Evolutionary conservation across 2,329 filamentous ascomycete species (phyloP), one percentile per base, ranked within the genome.

Genomic region (Gnomoniopsis sp.): DNA sequence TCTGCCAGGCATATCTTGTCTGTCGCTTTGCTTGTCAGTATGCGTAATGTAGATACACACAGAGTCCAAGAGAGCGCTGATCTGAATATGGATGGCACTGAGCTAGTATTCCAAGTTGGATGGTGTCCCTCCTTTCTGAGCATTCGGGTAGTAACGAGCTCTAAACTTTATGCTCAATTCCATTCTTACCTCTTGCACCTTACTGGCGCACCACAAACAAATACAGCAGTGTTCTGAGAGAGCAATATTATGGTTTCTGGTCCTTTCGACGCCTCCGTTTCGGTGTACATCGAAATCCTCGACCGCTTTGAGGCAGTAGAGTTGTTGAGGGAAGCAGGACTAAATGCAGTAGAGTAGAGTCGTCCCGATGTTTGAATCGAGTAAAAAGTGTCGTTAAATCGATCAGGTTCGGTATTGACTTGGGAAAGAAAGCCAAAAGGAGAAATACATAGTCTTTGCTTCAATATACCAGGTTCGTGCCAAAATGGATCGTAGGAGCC

Each of bases 1-100:
- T 57, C 19, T 57, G 54, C 43, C 46, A 57, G 19, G 54, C 54
- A 38, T 52, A 51, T 12, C 54, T 33, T 57, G 51, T 57, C 49
- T 57, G 54, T 10, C 54, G 51, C 7, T 11, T 34, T 2, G 3
- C 11, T 12, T 23, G 48, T 57, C 22, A 57, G 6, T 17, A 46
- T 6, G 12, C 6, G 17, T 2, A 19, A 22, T n/a, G n/a, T n/a
- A n/a, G n/a, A n/a, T n/a, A n/a, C n/a, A n/a, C n/a, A n/a, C n/a
- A n/a, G n/a, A n/a, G n/a, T n/a, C n/a, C n/a, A n/a, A n/a, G n/a
- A n/a, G n/a, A n/a, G n/a, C n/a, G n/a, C n/a, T n/a, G n/a, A n/a
- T n/a, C n/a, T n/a, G n/a, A n/a, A n/a, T n/a, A n/a, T n/a, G n/a
- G n/a, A 33, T 15, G 19, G 3, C 3, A 50, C 54, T 52, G 17